These are phyloP conservation scores for Plasmodium reichenowi DNA, from an alignment of 169 alveolate species.

Conservation along the genomic window DNA sequence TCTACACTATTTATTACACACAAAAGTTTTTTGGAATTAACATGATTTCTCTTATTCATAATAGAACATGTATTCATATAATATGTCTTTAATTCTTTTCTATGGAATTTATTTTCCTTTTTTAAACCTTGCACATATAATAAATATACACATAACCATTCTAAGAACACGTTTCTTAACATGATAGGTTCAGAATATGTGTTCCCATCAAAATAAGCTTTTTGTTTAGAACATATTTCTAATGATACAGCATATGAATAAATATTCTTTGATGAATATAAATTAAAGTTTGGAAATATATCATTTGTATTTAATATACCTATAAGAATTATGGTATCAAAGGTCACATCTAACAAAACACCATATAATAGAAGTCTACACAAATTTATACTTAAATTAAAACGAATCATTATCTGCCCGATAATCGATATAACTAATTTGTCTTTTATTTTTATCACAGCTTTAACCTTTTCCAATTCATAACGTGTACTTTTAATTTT, in stretches of 20 bases:
- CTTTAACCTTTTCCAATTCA: slow-evolving; percentile 32
- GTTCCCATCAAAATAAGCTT: slow-evolving; percentile 33
- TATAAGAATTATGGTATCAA: slow-evolving; percentile 17
- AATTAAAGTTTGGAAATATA: slow-evolving; percentile 34
- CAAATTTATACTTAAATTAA: slow-evolving; percentile 20
- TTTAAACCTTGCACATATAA: slow-evolving; percentile 19
- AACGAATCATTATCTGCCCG: slow-evolving; percentile 56
- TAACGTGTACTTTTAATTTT: slow-evolving; percentile 17
- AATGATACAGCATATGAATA: slow-evolving; percentile 30
- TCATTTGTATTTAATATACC: slow-evolving; percentile 45
- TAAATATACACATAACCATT: slow-evolving; percentile 39
- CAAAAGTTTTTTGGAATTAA: slow-evolving; percentile 30
- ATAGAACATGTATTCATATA: slow-evolving; percentile 24
- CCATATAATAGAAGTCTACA: slow-evolving; percentile 39
- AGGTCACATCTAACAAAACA: slow-evolving; percentile 14
- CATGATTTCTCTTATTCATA: slow-evolving; percentile 28
- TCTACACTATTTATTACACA: slow-evolving; percentile 40
- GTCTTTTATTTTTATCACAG: slow-evolving; percentile 11
- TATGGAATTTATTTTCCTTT: slow-evolving; percentile 14
- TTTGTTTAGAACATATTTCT: slow-evolving; percentile 25
- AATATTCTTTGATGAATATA: slow-evolving; percentile 28
- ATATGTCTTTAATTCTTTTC: slow-evolving; percentile 7
- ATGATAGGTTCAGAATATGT: slow-evolving; percentile 41
- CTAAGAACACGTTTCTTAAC: slow-evolving; percentile 41
- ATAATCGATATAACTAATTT: slow-evolving; percentile 40